Conservation (phyloP, 192 early-diverging fungal genomes). For the Physocladia obscura region DNA sequence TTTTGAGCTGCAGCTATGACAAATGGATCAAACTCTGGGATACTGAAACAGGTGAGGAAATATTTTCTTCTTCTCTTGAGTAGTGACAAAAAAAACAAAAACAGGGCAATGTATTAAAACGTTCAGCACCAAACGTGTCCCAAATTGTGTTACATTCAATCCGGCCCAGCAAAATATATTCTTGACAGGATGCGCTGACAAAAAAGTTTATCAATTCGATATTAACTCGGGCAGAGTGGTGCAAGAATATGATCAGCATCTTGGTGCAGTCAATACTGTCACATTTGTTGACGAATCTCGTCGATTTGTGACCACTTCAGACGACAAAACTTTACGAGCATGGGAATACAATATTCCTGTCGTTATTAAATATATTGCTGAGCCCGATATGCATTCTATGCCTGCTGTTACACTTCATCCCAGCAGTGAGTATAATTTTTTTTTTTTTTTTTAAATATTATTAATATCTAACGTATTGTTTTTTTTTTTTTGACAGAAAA, state of each 20-base stretch:
- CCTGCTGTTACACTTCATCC: constrained; percentile 88
- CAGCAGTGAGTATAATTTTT: constrained; percentile 61
- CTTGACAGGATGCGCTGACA: constrained; percentile 89
- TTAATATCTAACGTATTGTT: background rate
- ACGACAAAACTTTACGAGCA: constrained; percentile 94
- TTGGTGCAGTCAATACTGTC: constrained; percentile 93
- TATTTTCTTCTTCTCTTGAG: constrained; percentile 5
- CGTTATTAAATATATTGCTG: constrained; percentile 95
- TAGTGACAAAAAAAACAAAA: background rate
- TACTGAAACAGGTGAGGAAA: constrained; percentile 79
- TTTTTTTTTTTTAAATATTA: constrained; percentile 3
- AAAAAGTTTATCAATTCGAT: constrained; percentile 91
- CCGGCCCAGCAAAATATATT: constrained; percentile 90
- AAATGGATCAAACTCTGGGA: constrained; percentile 95
- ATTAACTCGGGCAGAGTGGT: constrained; percentile 75
- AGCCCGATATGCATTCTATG: constrained; percentile 95
- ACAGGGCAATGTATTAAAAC: constrained; percentile 73
- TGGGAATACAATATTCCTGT: constrained; percentile 99
- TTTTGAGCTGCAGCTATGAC: constrained; percentile 89
- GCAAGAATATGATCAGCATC: constrained; percentile 96
- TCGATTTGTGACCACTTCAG: constrained; percentile 91
- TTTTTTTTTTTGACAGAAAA: constrained; percentile 59
- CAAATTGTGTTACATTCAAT: constrained; percentile 88
- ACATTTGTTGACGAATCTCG: constrained; percentile 95
- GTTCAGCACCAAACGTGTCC: constrained; percentile 76